Conservation (phyloP, 805 yeast species). For the Candida tibetensis region DNA sequence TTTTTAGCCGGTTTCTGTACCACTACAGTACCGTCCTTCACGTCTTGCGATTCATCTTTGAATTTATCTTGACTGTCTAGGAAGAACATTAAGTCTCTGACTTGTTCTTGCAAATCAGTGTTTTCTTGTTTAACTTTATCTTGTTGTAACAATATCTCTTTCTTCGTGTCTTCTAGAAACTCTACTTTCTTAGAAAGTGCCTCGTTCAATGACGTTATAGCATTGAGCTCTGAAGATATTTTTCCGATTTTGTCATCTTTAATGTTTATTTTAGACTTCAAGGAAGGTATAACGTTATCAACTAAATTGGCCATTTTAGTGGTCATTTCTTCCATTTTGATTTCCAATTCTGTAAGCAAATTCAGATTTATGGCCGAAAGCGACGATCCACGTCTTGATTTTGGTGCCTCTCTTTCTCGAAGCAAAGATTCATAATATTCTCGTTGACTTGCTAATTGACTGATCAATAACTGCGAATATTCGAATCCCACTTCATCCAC, state of each 20-base stretch:
- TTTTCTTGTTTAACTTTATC: constrained; percentile 36
- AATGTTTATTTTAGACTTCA: constrained; percentile 28
- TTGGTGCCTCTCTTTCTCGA: constrained; percentile 19
- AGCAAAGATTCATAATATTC: constrained; percentile 66
- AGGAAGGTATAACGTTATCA: constrained; percentile 29
- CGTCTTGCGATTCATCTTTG: constrained; percentile 67
- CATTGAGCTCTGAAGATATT: constrained; percentile 31
- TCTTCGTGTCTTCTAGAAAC: constrained; percentile 22
- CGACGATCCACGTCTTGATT: constrained; percentile 20
- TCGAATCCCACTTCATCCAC: constrained; percentile 67
- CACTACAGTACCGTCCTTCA: constrained; percentile 65
- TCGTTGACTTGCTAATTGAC: constrained; percentile 83
- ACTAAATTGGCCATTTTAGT: constrained; percentile 22
- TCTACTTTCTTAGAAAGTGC: constrained; percentile 41
- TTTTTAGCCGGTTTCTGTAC: constrained; percentile 26
- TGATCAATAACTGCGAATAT: constrained; percentile 71
- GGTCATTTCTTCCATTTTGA: constrained; percentile 27
- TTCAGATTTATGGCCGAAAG: constrained; percentile 4
- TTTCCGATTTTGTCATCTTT: constrained; percentile 28
- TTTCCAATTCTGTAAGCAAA: constrained; percentile 22
- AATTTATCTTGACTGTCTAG: constrained; percentile 72
- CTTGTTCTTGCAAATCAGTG: constrained; percentile 57
- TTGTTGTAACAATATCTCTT: constrained; percentile 6
- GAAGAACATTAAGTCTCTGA: constrained; percentile 76
- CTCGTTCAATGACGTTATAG: constrained; percentile 33